phyloP scores from a whole-genome alignment of 306 rosid genomes.

The Potentilla sterilis region DNA sequence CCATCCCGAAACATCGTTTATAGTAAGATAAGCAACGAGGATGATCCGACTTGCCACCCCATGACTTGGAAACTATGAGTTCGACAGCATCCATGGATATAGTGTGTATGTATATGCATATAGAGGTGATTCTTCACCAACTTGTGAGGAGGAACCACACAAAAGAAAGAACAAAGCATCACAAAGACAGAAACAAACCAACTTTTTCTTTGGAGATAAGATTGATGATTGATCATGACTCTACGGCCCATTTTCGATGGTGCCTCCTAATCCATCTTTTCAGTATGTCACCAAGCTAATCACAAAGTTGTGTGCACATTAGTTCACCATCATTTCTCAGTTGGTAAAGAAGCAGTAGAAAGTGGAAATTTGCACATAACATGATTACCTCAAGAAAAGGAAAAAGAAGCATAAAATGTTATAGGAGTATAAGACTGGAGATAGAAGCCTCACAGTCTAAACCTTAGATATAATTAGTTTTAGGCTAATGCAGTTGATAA shows the following conservation, averaged over 20 bases:
- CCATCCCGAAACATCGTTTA: slow-evolving; percentile 17
- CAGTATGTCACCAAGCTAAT: slow-evolving; percentile 19
- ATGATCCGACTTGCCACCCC: slow-evolving; percentile 22
- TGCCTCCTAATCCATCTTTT: slow-evolving; percentile 35
- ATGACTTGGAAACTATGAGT: not conserved
- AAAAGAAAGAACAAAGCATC: slow-evolving; percentile 23
- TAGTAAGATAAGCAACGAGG: slow-evolving; percentile 13
- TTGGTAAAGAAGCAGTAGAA: not conserved
- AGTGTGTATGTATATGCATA: slow-evolving; percentile 2
- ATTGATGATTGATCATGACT: slow-evolving; percentile 27
- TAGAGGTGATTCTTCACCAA: slow-evolving; percentile 36
- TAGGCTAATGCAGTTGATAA: not conserved
- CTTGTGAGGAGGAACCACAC: slow-evolving; percentile 29
- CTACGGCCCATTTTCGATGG: slow-evolving; percentile 22
- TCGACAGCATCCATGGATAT: slow-evolving; percentile 10
- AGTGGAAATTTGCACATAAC: not conserved
- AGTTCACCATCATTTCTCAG: slow-evolving; percentile 3
- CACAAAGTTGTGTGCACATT: slow-evolving; percentile 22
- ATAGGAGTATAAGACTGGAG: not conserved
- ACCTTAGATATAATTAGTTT: not conserved
- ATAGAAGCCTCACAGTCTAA: not conserved
- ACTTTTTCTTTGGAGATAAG: slow-evolving; percentile 35
- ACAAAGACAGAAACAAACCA: slow-evolving; percentile 22
- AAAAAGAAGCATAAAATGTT: not conserved
- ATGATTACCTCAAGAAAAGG: not conserved